phyloP scores from a whole-genome alignment of 768 basidiomycete species.

The Tylopilus felleus region DNA sequence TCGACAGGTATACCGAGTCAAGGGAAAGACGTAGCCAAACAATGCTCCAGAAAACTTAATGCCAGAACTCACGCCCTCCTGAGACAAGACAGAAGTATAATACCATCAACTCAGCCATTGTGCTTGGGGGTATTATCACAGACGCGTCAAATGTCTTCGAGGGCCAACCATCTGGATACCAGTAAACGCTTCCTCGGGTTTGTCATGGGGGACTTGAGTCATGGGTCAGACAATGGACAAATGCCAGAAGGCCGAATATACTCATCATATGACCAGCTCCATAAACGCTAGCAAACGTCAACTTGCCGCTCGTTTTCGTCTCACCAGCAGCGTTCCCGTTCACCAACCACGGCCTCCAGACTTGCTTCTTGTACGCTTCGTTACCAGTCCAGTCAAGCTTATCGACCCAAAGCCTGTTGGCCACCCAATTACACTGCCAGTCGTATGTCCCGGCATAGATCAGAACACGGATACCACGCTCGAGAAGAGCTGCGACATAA shows the following conservation, averaged over 20 bases:
- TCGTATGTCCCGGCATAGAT: slow-evolving; percentile 56
- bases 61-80: background rate
- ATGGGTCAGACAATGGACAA: slow-evolving; percentile 17
- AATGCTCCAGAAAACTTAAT: background rate
- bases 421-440: slow-evolving; percentile 61
- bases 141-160: slow-evolving; percentile 34
- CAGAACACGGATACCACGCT: slow-evolving; percentile 50
- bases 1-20: background rate
- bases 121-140: background rate
- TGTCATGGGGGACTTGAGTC: slow-evolving; percentile 61
- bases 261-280: slow-evolving; percentile 77
- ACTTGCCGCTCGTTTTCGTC: slow-evolving; percentile 49
- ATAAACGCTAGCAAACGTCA: slow-evolving; percentile 63
- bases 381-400: slow-evolving; percentile 59
- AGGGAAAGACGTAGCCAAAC: background rate
- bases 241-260: slow-evolving; percentile 9
- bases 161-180: slow-evolving; percentile 63
- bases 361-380: slow-evolving; percentile 40
- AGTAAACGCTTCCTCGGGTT: slow-evolving; percentile 62
- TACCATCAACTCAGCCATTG: background rate
- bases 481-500: slow-evolving; percentile 53
- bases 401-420: slow-evolving; percentile 60
- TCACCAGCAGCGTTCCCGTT: slow-evolving; percentile 52
- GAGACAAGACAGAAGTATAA: background rate
- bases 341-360: slow-evolving; percentile 53